Conservation (phyloP, 1,284 basidiomycete species). For the Sporisorium iseilematis-ciliati region DNA sequence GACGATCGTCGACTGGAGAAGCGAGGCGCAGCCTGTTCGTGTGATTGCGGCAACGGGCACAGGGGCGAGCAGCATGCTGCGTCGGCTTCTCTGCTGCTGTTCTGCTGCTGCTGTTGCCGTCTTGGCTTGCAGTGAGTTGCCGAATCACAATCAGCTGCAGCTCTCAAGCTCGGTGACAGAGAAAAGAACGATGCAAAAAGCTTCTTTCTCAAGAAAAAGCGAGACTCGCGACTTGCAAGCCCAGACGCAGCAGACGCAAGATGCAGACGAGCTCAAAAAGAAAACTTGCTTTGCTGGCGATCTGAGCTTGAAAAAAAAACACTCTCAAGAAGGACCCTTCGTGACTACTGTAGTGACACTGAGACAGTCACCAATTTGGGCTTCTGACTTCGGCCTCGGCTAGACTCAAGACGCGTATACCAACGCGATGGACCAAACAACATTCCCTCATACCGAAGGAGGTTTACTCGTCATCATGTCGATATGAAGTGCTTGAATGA, state of each 20-base stretch:
- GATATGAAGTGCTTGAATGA: background rate
- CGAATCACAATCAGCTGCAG: conserved; percentile 10
- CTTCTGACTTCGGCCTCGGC: background rate
- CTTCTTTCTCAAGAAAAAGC: conserved; percentile 10
- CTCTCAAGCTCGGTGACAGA: conserved; percentile 16
- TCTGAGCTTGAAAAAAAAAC: conserved; percentile 18
- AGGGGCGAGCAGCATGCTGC: no score
- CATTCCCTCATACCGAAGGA: background rate
- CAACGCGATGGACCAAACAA: background rate
- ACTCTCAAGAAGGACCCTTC: conserved; percentile 1
- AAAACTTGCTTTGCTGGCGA: conserved; percentile 16
- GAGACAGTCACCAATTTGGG: background rate
- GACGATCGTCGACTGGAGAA: background rate
- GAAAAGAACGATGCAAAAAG: conserved; percentile 10
- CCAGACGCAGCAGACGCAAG: no score
- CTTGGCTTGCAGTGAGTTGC: background rate
- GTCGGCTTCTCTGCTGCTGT: no score
- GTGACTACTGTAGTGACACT: background rate
- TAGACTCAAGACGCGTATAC: background rate
- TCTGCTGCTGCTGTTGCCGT: background rate
- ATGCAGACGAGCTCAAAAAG: background rate
- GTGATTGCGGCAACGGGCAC: no score
- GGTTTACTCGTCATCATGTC: background rate
- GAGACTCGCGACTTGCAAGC: conserved; percentile 8
- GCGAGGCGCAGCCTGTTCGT: background rate